These are phyloP conservation scores for Fonsecaea pedrosoi DNA, from an alignment of 2,329 filamentous ascomycete species.

Conservation along the genomic window DNA sequence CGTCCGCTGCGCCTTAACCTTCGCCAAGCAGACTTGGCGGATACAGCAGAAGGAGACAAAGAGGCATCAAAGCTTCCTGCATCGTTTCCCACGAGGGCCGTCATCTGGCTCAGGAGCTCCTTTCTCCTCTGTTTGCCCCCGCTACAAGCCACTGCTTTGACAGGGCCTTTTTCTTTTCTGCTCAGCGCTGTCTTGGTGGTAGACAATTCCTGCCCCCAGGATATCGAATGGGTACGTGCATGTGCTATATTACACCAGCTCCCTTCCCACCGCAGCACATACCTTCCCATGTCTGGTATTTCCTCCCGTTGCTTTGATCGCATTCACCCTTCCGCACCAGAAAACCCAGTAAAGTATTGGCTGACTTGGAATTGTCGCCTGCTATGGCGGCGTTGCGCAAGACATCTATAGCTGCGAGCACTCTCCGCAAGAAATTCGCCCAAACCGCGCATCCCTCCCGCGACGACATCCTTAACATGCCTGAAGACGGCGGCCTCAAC, in stretches of 20 bases:
- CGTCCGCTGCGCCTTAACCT: conserved; percentile 10
- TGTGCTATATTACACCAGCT: conserved; percentile 17
- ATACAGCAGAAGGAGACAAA: neutral
- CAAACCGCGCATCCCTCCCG: conserved; percentile 22
- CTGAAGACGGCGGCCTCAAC: conserved; percentile 42
- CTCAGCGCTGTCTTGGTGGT: conserved; percentile 14
- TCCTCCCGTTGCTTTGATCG: conserved; percentile 4
- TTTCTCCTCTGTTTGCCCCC: conserved; percentile 1
- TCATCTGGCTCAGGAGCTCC: neutral
- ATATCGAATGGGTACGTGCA: conserved; percentile 23
- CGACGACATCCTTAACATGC: conserved; percentile 24
- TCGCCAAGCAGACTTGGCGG: conserved; percentile 9
- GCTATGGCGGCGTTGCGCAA: conserved; percentile 30
- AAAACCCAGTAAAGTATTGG: neutral
- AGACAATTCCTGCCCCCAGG: conserved; percentile 19
- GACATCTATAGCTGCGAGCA: conserved; percentile 34
- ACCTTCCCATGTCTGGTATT: neutral
- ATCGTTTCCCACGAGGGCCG: neutral
- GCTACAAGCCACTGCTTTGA: neutral
- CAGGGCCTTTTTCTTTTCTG: neutral
- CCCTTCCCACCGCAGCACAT: conserved; percentile 6
- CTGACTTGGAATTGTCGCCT: conserved; percentile 19
- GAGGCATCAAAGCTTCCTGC: conserved; percentile 9
- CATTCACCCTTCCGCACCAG: neutral
- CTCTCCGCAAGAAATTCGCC: conserved; percentile 31